Base-by-base conservation (phyloP, 1,139 yeast species). In the Chernovozyma sophiae-reginae region DNA sequence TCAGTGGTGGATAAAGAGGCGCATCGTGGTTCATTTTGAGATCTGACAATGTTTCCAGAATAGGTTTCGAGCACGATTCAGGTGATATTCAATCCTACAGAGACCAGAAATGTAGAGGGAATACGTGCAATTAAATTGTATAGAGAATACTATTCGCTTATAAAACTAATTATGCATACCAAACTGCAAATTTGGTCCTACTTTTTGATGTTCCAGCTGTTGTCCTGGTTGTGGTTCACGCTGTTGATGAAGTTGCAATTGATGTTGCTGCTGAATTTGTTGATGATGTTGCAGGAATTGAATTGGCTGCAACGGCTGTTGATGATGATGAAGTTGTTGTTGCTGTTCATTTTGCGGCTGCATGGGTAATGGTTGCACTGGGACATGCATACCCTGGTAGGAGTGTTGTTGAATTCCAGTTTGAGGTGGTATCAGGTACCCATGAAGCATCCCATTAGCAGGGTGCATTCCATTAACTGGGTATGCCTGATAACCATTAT, bases 221-320 rank as follows among this genome's bases (percentile, higher is more conserved):
- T 20, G 38, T 17, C 6, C 27, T 31, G 35, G 35, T 11, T 30
- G 34, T 23, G 16, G 33, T 16, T 19, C 33, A 23, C 26, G 25
- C 17, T 19, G 42, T 10, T 27, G 27, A 33, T 20, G 16, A 12
- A n/a, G 20, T 15, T 34, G 32, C n/a, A 17, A 6, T 17, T 24
- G n/a, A 20, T 20, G 6, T 20, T 20, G 23, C 6, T 6, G 23
- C 10, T 20, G 23, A 20, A 10, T 6, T 20, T 33, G 39, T 26
- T 34, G 37, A 23, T 32, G 18, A 6, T 35, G 31, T 16, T 16
- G 25, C 24, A 25, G 32, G 19, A 17, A 36, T 28, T 26, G 32
- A 22, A 17, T 30, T 27, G 19, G 34, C 16, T 31, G 32, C 12
- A 34, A 34, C 23, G 26, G 25, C 17, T 19, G 42, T 10, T 27